Conservation (phyloP, 169 alveolate species). For the Plasmodium inui region DNA sequence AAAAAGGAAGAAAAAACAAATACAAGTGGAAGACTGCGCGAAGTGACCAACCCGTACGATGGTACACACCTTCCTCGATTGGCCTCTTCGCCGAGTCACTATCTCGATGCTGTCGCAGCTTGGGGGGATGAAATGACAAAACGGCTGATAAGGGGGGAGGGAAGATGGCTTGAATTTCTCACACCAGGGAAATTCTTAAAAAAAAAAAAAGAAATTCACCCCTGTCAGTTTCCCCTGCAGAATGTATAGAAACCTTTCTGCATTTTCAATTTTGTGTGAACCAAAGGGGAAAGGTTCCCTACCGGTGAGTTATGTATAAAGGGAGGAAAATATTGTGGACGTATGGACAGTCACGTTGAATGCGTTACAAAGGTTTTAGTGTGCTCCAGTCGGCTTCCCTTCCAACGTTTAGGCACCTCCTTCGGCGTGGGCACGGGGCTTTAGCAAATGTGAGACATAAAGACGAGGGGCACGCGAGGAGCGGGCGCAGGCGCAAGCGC, state of each 20-base stretch:
- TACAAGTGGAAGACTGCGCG: neutral
- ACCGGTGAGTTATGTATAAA: neutral
- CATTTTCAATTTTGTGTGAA: neutral
- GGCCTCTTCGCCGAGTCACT: neutral
- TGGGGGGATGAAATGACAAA: neutral
- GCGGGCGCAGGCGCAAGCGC: no score
- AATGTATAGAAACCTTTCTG: neutral
- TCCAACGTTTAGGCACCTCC: neutral
- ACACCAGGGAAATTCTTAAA: neutral
- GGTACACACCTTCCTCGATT: neutral
- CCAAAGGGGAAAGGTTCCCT: neutral
- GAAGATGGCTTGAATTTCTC: neutral
- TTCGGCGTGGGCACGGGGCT: neutral
- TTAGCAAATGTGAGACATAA: neutral
- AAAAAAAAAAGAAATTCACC: neutral
- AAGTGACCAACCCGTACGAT: neutral
- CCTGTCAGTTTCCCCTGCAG: neutral
- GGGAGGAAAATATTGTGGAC: neutral
- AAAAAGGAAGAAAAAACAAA: neutral
- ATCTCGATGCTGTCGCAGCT: neutral
- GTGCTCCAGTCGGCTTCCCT: neutral
- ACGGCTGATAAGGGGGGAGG: neutral
- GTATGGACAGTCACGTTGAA: neutral
- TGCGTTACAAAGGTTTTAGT: neutral
- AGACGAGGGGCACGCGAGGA: neutral